Percentiles rank a stretch among this genome's conserved stretches.
These are phyloP conservation scores for Suaeda aralocaspica DNA, from an alignment of 148 eudicot species.

Conservation along the genomic window DNA sequence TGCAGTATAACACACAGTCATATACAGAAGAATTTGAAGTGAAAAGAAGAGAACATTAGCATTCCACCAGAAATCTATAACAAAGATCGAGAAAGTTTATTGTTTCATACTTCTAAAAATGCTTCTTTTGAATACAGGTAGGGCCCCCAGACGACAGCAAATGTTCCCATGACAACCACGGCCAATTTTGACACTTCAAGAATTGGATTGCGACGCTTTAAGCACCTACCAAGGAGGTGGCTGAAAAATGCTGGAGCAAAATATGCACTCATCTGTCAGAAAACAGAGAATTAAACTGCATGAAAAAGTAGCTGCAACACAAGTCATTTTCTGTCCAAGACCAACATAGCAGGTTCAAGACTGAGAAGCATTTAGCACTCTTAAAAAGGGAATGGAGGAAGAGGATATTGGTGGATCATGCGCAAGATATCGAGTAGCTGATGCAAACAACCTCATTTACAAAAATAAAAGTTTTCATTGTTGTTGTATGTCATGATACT, in stretches of 20 bases:
- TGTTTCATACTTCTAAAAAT: constrained; percentile 49
- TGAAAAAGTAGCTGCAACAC: neutral
- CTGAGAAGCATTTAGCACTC: too few relatives aligned
- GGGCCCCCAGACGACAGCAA: constrained; percentile 86
- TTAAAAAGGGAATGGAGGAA: too few relatives aligned
- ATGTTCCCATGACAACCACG: constrained; percentile 67
- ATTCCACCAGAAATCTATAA: neutral
- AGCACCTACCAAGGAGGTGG: constrained; percentile 80
- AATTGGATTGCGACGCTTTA: constrained; percentile 62
- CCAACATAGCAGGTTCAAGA: neutral
- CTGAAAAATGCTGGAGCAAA: constrained; percentile 93
- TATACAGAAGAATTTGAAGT: neutral
- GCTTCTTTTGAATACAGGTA: constrained; percentile 68
- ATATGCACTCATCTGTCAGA: constrained; percentile 92
- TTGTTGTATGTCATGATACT: too few relatives aligned
- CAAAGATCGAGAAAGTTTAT: constrained; percentile 8
- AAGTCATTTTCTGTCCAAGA: neutral
- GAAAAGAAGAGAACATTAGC: neutral
- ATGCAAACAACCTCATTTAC: too few relatives aligned
- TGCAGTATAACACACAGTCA: neutral
- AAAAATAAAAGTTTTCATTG: too few relatives aligned
- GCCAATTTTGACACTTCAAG: constrained; percentile 72
- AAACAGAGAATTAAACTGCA: constrained; percentile 1
- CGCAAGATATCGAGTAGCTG: too few relatives aligned
- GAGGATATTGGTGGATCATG: too few relatives aligned